Base-by-base conservation (phyloP, 1,284 basidiomycete species). In the Cutaneotrichosporon sp. region DNA sequence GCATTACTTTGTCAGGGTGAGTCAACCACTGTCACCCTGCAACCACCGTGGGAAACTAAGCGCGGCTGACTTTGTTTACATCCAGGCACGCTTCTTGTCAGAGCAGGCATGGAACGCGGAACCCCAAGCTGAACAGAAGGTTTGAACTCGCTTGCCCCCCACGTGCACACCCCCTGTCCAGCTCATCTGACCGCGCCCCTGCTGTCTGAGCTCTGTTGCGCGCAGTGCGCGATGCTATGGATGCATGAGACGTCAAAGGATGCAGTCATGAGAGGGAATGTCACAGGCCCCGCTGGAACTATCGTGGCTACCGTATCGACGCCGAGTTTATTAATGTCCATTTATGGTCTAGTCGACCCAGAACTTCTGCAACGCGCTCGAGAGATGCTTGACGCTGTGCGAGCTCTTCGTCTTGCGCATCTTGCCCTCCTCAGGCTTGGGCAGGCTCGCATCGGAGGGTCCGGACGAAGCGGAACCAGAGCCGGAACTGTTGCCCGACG, bases 291-390 rank as follows among this genome's bases (percentile, higher is more conserved):
- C n/a, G 22, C 14, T 25, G 38, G n/a, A 22, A 12, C 35, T 38
- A 38, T 20, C 19, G 19, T 20, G 10, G 35, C 5, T 17, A 19
- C 35, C 35, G 35, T 17, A 22, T 26, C 5, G 25, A 42, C n/a
- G 39, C 39, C n/a, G n/a, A n/a, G n/a, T n/a, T n/a, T n/a, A n/a
- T n/a, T n/a, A 43, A 16, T 43, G 42, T 20, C 38, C 47, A 34
- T 38, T 22, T 14, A 29, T 25, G 41, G 14, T 19, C 38, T 61
- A 71, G n/a, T 68, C 71, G 8, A 68, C 65, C 71, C 71, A 73
- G 53, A 73, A 71, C 49, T 65, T 66, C 2, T 67, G 65, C 6
- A 73, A 44, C 2, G 69, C 64, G 1, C 63, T 61, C 0, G 66
- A 62, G 3, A 73, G 35, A 43, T 70, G 65, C 54, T 66, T 68